Evolutionary conservation across 495 filamentous ascomycete genomes (phyloP).

Genomic region (Talaromyces stipitatus): DNA sequence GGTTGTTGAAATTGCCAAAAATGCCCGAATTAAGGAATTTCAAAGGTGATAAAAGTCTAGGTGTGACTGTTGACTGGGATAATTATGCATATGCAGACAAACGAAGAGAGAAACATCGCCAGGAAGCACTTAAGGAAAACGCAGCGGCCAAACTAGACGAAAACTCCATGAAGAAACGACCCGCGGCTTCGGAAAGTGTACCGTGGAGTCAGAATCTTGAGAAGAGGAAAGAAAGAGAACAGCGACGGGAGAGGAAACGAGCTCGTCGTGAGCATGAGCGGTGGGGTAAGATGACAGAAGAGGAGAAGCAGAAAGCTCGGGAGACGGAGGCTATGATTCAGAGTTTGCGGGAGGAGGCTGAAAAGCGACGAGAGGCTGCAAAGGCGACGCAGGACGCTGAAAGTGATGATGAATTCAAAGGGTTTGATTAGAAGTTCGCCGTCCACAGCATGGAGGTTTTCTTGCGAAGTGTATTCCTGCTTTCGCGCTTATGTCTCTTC

Average conservation of each 20-base stretch:
- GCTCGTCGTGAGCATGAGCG: conserved; percentile 62
- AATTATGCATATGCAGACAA: conserved; percentile 70
- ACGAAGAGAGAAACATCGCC: conserved; percentile 62
- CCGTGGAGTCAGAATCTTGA: conserved; percentile 86
- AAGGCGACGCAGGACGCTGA: conserved; percentile 14
- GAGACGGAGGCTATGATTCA: conserved; percentile 70
- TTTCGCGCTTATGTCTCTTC: not conserved
- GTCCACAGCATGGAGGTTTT: not conserved
- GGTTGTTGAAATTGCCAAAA: conserved; percentile 74
- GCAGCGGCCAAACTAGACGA: conserved; percentile 19
- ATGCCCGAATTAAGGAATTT: conserved; percentile 85
- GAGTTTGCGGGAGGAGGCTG: conserved; percentile 55
- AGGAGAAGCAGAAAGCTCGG: conserved; percentile 59
- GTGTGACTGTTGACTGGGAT: conserved; percentile 53
- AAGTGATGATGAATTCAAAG: conserved; percentile 32
- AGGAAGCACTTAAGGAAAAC: conserved; percentile 40
- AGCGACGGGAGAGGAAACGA: conserved; percentile 66
- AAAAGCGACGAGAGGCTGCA: conserved; percentile 22
- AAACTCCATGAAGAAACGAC: conserved; percentile 23
- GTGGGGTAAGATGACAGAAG: conserved; percentile 61
- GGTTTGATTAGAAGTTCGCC: conserved; percentile 30
- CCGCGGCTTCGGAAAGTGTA: conserved; percentile 35
- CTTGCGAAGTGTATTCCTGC: not conserved
- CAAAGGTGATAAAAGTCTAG: conserved; percentile 55
- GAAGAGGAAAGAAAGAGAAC: conserved; percentile 54